Percentiles rank a stretch among this genome's conserved stretches.
Conservation (phyloP, 179 eudicot genomes). For the Beta lomatogona region DNA sequence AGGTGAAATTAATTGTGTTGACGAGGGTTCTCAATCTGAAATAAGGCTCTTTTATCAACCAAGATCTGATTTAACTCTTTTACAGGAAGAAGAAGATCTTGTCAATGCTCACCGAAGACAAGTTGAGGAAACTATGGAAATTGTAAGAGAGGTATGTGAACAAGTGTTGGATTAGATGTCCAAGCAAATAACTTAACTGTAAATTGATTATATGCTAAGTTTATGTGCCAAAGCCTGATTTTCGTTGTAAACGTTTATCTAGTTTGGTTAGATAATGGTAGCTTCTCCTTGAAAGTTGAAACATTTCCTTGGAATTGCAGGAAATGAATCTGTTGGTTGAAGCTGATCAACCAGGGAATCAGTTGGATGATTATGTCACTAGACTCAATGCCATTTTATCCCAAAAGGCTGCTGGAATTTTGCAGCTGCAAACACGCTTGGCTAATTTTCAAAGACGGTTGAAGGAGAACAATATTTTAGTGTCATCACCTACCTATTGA, state of each 20-base stretch:
- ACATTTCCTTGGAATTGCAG: slow-evolving; percentile 36
- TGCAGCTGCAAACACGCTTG: slow-evolving; percentile 76
- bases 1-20: slow-evolving; percentile 43
- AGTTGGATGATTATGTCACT: slow-evolving; percentile 78
- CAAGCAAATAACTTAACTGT: neutral
- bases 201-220: neutral
- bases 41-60: neutral
- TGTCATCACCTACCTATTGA: slow-evolving; percentile 58
- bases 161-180: neutral
- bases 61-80: slow-evolving; percentile 1
- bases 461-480: slow-evolving; percentile 77
- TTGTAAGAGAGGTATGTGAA: slow-evolving; percentile 81
- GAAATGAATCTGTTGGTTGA: slow-evolving; percentile 94
- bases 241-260: neutral
- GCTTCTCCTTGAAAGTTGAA: neutral
- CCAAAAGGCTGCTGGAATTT: slow-evolving; percentile 87
- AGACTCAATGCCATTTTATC: slow-evolving; percentile 76
- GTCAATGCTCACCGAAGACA: slow-evolving; percentile 94
- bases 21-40: neutral
- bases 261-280: neutral
- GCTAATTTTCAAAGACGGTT: slow-evolving; percentile 86
- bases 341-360: slow-evolving; percentile 95
- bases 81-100: slow-evolving; percentile 98
- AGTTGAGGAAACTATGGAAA: slow-evolving; percentile 98
- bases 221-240: neutral